Evolutionary conservation across 306 rosid genomes (phyloP).

Genomic region (Lathyrus tuberosus): DNA sequence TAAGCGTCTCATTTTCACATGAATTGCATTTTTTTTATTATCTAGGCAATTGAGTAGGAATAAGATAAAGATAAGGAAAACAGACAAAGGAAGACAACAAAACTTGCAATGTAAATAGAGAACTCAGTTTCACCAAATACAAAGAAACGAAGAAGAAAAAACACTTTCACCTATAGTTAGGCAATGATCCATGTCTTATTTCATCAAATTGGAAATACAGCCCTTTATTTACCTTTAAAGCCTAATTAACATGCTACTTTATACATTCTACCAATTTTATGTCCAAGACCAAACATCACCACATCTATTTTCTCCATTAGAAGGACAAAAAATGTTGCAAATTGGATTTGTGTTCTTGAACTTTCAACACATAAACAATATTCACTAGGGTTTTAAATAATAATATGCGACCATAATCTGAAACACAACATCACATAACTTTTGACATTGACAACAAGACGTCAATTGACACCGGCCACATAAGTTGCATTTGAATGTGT

Average conservation of each 20-base stretch:
- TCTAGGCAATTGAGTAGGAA: not conserved
- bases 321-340: not conserved
- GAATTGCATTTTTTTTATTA: not conserved
- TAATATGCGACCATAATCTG: not conserved
- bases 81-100: not conserved
- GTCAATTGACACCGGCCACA: not conserved
- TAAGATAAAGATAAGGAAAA: not conserved
- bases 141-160: not conserved
- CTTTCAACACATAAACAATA: not conserved
- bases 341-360: not conserved
- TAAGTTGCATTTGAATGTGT: not conserved
- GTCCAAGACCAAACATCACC: not conserved
- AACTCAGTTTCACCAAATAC: not conserved
- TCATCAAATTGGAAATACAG: not conserved
- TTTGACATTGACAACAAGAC: not conserved
- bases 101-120: not conserved
- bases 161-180: not conserved
- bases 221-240: constrained; percentile 3
- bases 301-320: too few relatives aligned
- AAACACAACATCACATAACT: not conserved
- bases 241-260: not conserved
- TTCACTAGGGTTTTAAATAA: not conserved
- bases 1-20: not conserved
- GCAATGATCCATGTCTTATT: not conserved
- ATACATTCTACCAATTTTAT: not conserved